These are phyloP conservation scores for Clohesyomyces aquaticus DNA, from an alignment of 495 filamentous ascomycete genomes.

Conservation along the genomic window DNA sequence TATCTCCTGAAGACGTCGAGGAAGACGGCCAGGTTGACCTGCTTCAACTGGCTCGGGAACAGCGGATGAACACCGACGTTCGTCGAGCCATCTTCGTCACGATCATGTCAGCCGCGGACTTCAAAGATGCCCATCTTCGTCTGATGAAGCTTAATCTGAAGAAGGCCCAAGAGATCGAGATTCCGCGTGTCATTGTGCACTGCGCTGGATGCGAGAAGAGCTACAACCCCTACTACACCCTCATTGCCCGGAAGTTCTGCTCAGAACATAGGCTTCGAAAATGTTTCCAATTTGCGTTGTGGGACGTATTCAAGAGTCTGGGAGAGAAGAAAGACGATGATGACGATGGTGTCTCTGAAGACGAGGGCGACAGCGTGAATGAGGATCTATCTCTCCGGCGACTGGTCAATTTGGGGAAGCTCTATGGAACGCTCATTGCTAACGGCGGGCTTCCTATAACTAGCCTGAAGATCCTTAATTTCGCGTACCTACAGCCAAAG, in stretches of 20 bases:
- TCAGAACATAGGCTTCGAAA: slow-evolving; percentile 71
- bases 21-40: slow-evolving; percentile 67
- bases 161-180: slow-evolving; percentile 80
- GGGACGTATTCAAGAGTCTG: slow-evolving; percentile 84
- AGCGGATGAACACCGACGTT: slow-evolving; percentile 94
- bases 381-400: slow-evolving; percentile 59
- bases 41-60: slow-evolving; percentile 72
- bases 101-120: slow-evolving; percentile 86
- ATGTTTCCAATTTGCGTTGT: slow-evolving; percentile 83
- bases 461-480: slow-evolving; percentile 76
- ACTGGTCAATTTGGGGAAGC: slow-evolving; percentile 86
- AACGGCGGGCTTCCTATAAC: slow-evolving; percentile 65
- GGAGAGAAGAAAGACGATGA: slow-evolving; percentile 70
- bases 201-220: slow-evolving; percentile 79
- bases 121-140: slow-evolving; percentile 76
- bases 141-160: slow-evolving; percentile 83
- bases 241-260: slow-evolving; percentile 77
- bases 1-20: slow-evolving; percentile 40
- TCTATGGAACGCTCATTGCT: slow-evolving; percentile 76
- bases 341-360: slow-evolving; percentile 56
- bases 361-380: slow-evolving; percentile 44
- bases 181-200: slow-evolving; percentile 84
- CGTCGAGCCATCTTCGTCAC: slow-evolving; percentile 90
- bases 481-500: slow-evolving; percentile 74
- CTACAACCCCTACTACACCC: slow-evolving; percentile 92